Base-by-base conservation (phyloP, 1,139 yeast genomes). In the Hyphopichia pseudoburtonii region DNA sequence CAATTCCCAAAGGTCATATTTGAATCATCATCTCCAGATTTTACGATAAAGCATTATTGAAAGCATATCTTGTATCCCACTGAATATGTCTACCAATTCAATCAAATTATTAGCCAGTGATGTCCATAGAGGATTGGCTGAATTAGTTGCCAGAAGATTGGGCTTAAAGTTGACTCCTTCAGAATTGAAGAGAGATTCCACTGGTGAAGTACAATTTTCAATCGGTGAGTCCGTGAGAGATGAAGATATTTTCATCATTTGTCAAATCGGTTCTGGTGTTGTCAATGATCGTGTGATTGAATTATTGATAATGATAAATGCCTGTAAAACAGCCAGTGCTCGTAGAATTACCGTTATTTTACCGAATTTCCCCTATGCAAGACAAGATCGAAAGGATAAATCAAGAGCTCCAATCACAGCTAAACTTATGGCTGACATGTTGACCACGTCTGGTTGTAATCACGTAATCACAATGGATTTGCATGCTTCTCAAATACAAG, bases 41-140 rank as follows among this genome's bases (percentile, higher is more conserved):
- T n/a, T n/a, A n/a, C n/a, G n/a, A n/a, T n/a, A n/a, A n/a, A n/a
- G n/a, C n/a, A n/a, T n/a, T n/a, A n/a, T n/a, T n/a, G n/a, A n/a
- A n/a, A n/a, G n/a, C n/a, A n/a, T n/a, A n/a, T 27, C 17, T 26
- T 23, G 5, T 23, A 7, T 23, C 26, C 9, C 9, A 6, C 9
- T 6, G 8, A 28, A 16, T 28, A 82, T 82, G 90, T 81, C 87
- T 21, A 76, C 87, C 31, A 89, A 89, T 62, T 86, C 96, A 32
- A 89, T 89, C 58, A 89, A 88, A 60, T 75, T 90, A 40, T 66
- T 90, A 37, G 89, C 96, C 17, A 95, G 96, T 38, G 90, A 89
- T 60, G 88, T 95, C 21, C 96, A 90, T 59, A 86, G 89, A n/a
- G 90, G 83, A 35, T 74, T 90, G 39, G 94, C 96, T 17, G 81